Evolutionary conservation across 768 basidiomycete genomes (phyloP), one percentile per base, ranked within the genome.

Genomic region (Piloderma croceum): DNA sequence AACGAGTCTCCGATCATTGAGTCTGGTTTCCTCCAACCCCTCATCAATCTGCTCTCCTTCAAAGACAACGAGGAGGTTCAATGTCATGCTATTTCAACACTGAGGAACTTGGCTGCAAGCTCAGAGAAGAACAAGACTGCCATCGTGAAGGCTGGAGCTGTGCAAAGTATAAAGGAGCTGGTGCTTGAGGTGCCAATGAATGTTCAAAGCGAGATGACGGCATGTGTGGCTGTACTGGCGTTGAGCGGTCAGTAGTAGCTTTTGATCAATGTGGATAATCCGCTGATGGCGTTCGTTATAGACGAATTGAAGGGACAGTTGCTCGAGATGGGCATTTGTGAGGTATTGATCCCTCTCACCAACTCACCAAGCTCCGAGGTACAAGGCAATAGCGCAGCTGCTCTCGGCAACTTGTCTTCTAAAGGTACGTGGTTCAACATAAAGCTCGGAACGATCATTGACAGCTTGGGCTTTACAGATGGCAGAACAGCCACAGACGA

Each of bases 51-150:
- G 23, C 71, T 99, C 17, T 90, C 93, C 2, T 98, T 97, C 70
- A 97, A 97, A 62, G 96, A 99, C 62, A 98, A 98, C 56, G 96
- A 99, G 67, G 96, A 99, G 64, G 92, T 99, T 18, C 96, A 99
- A 59, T 98, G 96, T 57, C 96, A 99, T 54, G 96, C 96, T 15
- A 99, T 99, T 49, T 94, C 91, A 10, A 99, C 96, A 0, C 70
- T 99, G 33, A 79, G 96, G 12, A 99, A 99, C 58, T 75, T 99
- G 12, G 96, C 96, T 2, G 96, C 96, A 3, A 91, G 88, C 56
- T 90, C 86, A 24, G 94, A 98, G 71, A 90, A 92, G 74, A 99
- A 98, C 70, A 99, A 98, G 70, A 77, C 87, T 27, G 91, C 93
- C 6, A 98, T 99, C 42, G 93, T 99, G 38, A 88, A 96, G 60